Evolutionary conservation across 2,329 filamentous ascomycete species (phyloP).

Genomic region (Verticillium longisporum): DNA sequence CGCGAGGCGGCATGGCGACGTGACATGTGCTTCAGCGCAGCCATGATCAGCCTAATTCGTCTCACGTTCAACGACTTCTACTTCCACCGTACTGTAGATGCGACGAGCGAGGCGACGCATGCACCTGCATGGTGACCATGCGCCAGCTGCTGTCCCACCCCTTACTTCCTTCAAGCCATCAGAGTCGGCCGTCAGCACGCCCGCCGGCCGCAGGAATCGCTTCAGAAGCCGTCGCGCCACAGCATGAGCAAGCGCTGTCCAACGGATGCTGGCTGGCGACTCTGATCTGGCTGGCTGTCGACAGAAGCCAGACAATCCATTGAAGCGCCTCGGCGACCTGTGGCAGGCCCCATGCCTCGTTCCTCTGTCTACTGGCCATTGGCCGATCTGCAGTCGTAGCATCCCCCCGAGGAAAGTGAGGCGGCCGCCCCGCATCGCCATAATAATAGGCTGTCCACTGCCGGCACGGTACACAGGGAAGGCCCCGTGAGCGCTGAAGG

Average conservation of each 20-base stretch:
- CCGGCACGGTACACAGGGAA: background rate
- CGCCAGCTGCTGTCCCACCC: background rate
- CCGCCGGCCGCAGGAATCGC: background rate
- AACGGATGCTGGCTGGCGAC: no score
- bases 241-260: no score
- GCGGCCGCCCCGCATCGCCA: conserved; percentile 6
- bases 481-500: background rate
- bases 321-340: no score
- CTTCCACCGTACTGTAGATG: background rate
- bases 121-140: background rate
- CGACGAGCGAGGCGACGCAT: background rate
- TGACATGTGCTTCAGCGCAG: background rate
- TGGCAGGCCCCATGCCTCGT: background rate
- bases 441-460: conserved; percentile 6
- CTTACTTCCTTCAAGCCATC: background rate
- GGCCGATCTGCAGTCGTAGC: background rate
- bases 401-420: conserved; percentile 9
- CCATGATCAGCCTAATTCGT: background rate
- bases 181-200: background rate
- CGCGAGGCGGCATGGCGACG: background rate
- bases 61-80: background rate
- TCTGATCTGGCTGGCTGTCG: background rate
- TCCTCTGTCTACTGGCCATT: background rate
- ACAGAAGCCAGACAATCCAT: no score
- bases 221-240: background rate